Evolutionary conservation across 1,284 basidiomycete species (phyloP).

Genomic region (Trametes versicolor): DNA sequence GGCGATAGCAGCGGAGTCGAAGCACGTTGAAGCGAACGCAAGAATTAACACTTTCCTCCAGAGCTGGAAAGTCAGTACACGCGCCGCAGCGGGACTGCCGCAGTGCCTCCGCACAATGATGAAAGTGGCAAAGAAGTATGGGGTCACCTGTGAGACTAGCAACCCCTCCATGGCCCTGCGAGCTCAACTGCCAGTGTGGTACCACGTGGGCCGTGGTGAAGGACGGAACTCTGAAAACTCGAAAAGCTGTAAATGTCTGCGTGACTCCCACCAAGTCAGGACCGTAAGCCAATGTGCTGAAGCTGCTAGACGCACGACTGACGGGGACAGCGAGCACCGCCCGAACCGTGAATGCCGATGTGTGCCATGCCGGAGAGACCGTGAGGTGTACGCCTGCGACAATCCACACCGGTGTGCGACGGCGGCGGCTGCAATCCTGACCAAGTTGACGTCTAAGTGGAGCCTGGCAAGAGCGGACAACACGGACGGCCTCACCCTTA

Average conservation of each 20-base stretch:
- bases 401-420: not conserved
- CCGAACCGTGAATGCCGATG: not conserved
- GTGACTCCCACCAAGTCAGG: no score
- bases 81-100: not conserved
- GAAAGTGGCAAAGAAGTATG: not conserved
- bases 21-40: not conserved
- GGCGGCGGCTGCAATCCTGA: not conserved
- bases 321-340: no score
- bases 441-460: not conserved
- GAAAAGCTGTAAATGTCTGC: no score
- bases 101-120: not conserved
- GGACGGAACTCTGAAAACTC: no score
- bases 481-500: not conserved
- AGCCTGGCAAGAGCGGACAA: not conserved
- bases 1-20: not conserved
- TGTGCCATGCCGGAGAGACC: no score
- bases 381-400: not conserved
- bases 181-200: not conserved
- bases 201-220: not conserved
- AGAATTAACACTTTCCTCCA: slow-evolving; percentile 4
- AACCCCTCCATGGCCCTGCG: no score
- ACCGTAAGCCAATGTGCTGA: no score
- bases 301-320: no score
- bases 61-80: slow-evolving; percentile 5
- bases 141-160: not conserved